phyloP scores from a whole-genome alignment of 2,329 filamentous ascomycete species.

The Fusarium sp. region DNA sequence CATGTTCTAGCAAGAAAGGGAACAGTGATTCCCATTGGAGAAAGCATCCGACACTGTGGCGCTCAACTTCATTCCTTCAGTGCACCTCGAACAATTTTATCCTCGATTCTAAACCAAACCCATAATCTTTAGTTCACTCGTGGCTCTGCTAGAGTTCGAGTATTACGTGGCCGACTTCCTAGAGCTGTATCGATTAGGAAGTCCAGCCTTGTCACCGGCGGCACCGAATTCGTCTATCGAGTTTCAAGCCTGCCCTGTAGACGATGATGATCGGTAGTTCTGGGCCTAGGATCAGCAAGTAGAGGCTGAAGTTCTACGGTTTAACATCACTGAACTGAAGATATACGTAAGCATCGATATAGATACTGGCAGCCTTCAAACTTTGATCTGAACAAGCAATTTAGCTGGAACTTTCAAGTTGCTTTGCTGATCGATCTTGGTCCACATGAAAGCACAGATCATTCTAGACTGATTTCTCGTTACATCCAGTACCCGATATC shows the following conservation, averaged over 20 bases:
- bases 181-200: conserved; percentile 1
- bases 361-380: conserved; percentile 4
- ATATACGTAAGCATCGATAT: not conserved
- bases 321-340: not conserved
- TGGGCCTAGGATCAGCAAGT: not conserved
- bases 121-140: conserved; percentile 1
- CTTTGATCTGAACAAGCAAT: conserved; percentile 20
- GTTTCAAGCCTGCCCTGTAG: conserved; percentile 6
- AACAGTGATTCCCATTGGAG: not conserved
- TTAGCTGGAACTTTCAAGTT: not conserved
- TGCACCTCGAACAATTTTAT: conserved; percentile 15
- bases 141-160: conserved; percentile 4
- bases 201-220: conserved; percentile 25
- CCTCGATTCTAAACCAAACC: conserved; percentile 7
- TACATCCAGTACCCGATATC: conserved; percentile 9
- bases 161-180: conserved; percentile 17
- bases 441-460: not conserved
- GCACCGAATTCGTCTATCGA: conserved; percentile 35
- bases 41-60: conserved; percentile 11
- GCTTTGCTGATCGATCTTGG: not conserved
- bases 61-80: conserved; percentile 26
- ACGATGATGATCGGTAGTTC: conserved; percentile 20
- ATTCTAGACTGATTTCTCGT: conserved; percentile 2
- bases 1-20: not conserved
- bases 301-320: conserved; percentile 5